Percentiles rank a stretch among this genome's conserved stretches.
Conservation (phyloP, 768 basidiomycete genomes). For the Hysterangium stoloniferum region DNA sequence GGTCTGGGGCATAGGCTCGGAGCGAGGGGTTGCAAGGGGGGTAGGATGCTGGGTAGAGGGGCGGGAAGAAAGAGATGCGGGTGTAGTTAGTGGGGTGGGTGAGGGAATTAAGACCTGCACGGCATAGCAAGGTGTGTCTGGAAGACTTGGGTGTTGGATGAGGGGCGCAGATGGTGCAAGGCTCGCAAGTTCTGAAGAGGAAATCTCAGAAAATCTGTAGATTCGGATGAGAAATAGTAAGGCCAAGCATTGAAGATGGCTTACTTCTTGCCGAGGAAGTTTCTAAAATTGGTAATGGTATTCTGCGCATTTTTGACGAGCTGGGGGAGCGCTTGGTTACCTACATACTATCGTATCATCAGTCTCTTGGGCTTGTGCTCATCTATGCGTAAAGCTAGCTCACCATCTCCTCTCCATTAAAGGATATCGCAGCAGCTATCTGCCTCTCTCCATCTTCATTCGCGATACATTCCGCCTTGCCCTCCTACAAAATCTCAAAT, state of each 20-base stretch:
- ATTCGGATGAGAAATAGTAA: background rate
- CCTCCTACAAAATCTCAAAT: conserved; percentile 48
- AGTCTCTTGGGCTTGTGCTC: background rate
- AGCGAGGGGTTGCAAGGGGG: conserved; percentile 65
- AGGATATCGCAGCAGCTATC: conserved; percentile 90
- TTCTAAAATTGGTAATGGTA: conserved; percentile 91
- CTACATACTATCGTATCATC: conserved; percentile 65
- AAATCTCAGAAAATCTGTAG: conserved; percentile 66
- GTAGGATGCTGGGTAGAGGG: conserved; percentile 44
- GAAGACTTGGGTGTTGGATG: conserved; percentile 63
- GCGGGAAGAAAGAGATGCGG: conserved; percentile 42
- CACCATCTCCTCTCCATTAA: conserved; percentile 86
- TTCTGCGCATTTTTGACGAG: conserved; percentile 93
- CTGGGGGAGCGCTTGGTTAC: conserved; percentile 89
- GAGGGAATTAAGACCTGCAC: conserved; percentile 76
- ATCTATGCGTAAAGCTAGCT: conserved; percentile 24
- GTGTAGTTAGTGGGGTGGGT: conserved; percentile 55
- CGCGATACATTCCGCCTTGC: conserved; percentile 88
- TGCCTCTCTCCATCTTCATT: conserved; percentile 99
- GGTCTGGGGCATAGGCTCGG: conserved; percentile 56
- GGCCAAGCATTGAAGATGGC: conserved; percentile 18
- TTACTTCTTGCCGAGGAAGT: conserved; percentile 87
- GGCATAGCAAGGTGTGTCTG: conserved; percentile 75
- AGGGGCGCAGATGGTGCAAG: conserved; percentile 55
- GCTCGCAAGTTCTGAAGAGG: conserved; percentile 27